phyloP scores from a whole-genome alignment of 164 flowering plant genomes.

The Stephania cephalantha region DNA sequence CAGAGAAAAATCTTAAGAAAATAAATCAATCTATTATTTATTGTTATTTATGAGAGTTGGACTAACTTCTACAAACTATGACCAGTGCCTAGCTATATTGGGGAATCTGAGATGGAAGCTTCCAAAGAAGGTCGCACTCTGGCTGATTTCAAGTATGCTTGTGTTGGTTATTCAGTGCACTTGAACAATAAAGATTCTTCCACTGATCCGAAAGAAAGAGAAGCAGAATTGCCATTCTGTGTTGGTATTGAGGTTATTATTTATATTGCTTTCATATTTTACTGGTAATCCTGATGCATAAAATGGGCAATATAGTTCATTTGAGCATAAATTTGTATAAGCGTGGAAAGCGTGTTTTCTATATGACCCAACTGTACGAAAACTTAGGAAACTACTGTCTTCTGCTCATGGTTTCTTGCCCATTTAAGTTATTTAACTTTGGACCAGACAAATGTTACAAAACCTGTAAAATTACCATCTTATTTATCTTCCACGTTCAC shows the following conservation, averaged over 20 bases:
- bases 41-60: not conserved
- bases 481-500: not conserved
- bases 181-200: conserved; percentile 24
- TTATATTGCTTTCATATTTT: not conserved
- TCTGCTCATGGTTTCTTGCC: not conserved
- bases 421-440: not conserved
- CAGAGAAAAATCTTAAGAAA: too few species aligned
- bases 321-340: not conserved
- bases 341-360: not conserved
- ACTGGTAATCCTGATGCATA: not conserved
- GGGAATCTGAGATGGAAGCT: conserved; percentile 48
- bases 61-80: conserved; percentile 16
- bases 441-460: not conserved
- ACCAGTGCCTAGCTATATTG: conserved; percentile 44
- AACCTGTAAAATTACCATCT: not conserved
- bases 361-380: not conserved
- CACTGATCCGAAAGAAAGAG: conserved; percentile 20
- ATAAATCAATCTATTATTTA: not conserved
- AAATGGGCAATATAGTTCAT: not conserved
- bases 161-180: conserved; percentile 64
- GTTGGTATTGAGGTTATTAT: conserved; percentile 51
- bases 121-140: conserved; percentile 50
- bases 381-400: not conserved
- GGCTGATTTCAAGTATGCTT: conserved; percentile 53
- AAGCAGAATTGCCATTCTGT: conserved; percentile 47